Conservation (phyloP, 1,139 yeast species). For the Zygoascus meyerae region DNA sequence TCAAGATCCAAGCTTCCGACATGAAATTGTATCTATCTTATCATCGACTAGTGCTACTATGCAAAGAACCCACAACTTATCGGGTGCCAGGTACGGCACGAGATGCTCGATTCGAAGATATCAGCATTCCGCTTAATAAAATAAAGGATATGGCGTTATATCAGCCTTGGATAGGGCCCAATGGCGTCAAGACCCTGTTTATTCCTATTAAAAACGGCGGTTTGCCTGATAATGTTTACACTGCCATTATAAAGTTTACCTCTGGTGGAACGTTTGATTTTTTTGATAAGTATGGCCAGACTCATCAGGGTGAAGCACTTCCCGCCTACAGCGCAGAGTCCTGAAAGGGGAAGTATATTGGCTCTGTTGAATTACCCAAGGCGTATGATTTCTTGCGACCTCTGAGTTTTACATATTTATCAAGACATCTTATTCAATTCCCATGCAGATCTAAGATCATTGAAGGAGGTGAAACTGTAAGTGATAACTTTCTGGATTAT, state of each 20-base stretch:
- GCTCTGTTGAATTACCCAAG: no score
- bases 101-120: constrained; percentile 25
- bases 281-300: constrained; percentile 10
- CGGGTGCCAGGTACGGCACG: constrained; percentile 26
- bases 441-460: no score
- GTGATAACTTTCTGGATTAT: no score
- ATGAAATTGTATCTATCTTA: constrained; percentile 16
- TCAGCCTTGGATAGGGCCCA: constrained; percentile 37
- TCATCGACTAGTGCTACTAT: constrained; percentile 19
- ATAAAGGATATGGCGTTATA: constrained; percentile 21
- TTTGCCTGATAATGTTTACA: constrained; percentile 18
- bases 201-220: constrained; percentile 20
- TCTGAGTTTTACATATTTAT: no score
- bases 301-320: constrained; percentile 16
- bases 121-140: constrained; percentile 21
- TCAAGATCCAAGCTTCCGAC: constrained; percentile 9
- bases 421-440: no score
- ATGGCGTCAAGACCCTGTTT: constrained; percentile 16
- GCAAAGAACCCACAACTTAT: constrained; percentile 21
- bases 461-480: no score
- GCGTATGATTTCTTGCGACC: no score
- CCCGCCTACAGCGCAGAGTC: constrained; percentile 15
- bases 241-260: constrained; percentile 24
- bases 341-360: background rate
- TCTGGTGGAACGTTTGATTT: constrained; percentile 33